Percentiles rank a stretch among this genome's conserved stretches.
Conservation (phyloP, 2,329 filamentous ascomycete genomes). For the Monilinia aucupariae region DNA sequence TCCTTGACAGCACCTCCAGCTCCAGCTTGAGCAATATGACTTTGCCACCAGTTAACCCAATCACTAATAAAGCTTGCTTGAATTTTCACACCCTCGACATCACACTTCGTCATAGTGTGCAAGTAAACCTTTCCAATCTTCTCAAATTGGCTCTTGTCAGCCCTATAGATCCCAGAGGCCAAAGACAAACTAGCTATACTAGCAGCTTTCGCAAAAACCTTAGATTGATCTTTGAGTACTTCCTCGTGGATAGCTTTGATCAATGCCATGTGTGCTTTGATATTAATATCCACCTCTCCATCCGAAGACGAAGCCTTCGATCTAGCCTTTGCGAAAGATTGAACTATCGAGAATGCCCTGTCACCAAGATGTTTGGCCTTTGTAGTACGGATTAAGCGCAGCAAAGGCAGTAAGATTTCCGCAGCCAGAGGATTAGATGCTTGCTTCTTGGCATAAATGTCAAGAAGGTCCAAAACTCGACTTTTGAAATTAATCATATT, state of each 20-base stretch:
- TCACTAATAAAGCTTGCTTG: conserved; percentile 64
- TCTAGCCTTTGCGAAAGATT: conserved; percentile 63
- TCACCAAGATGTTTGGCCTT: conserved; percentile 68
- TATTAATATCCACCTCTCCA: conserved; percentile 41
- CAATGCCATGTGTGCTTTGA: conserved; percentile 42
- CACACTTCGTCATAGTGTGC: conserved; percentile 54
- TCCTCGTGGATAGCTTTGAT: conserved; percentile 65
- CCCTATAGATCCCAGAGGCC: conserved; percentile 54
- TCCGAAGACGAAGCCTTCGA: conserved; percentile 47
- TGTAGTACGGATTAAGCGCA: conserved; percentile 72
- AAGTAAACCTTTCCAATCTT: conserved; percentile 60
- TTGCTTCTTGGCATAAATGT: conserved; percentile 78
- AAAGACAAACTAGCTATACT: conserved; percentile 67
- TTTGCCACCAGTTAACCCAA: conserved; percentile 69
- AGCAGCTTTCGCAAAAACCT: conserved; percentile 67
- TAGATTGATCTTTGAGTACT: conserved; percentile 56
- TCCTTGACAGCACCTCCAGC: not conserved
- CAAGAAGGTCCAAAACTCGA: conserved; percentile 80
- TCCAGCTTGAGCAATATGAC: conserved; percentile 35
- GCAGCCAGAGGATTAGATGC: conserved; percentile 62
- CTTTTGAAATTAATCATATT: conserved; percentile 93
- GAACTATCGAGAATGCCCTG: conserved; percentile 67
- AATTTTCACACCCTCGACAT: conserved; percentile 52
- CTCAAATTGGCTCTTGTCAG: conserved; percentile 48
- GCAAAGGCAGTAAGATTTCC: conserved; percentile 66